Evolutionary conservation across 805 yeast species (phyloP).

Genomic region (Starmerella khaoyaiensis): DNA sequence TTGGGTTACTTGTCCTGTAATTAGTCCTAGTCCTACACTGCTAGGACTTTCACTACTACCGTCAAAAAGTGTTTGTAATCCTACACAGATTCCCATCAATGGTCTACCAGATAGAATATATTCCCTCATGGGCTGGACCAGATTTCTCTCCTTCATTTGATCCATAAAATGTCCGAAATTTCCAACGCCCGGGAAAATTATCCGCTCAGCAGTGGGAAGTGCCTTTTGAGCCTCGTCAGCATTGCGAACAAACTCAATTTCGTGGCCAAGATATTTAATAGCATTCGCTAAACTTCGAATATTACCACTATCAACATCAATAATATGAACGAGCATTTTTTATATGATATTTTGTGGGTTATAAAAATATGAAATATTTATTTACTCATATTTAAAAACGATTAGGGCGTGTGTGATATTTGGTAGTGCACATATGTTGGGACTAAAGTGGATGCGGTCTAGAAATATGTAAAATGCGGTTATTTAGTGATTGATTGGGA

Average conservation of each 20-base stretch:
- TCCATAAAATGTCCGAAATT: slow-evolving; percentile 88
- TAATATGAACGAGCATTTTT: slow-evolving; percentile 44
- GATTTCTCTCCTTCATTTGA: slow-evolving; percentile 46
- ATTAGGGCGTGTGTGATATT: too few species aligned
- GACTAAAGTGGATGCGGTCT: too few species aligned
- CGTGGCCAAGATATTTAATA: slow-evolving; percentile 60
- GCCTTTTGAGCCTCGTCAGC: slow-evolving; percentile 25
- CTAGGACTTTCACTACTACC: slow-evolving; percentile 64
- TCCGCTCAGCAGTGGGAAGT: slow-evolving; percentile 34
- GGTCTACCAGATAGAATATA: slow-evolving; percentile 71
- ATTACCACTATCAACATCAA: slow-evolving; percentile 92
- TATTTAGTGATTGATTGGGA: too few species aligned
- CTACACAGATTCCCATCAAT: slow-evolving; percentile 95
- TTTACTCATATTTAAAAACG: neutral
- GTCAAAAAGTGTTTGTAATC: slow-evolving; percentile 71
- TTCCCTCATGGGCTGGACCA: slow-evolving; percentile 49
- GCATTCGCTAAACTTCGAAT: slow-evolving; percentile 82
- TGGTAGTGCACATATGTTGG: too few species aligned
- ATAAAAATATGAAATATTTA: neutral
- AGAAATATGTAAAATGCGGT: too few species aligned
- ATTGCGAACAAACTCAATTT: slow-evolving; percentile 26
- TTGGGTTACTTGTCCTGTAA: slow-evolving; percentile 41
- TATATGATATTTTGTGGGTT: neutral
- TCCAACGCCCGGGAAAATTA: slow-evolving; percentile 94
- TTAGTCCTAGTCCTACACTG: slow-evolving; percentile 46